Evolutionary conservation across 495 filamentous ascomycete genomes (phyloP).

Genomic region (Lophiotrema nucula): DNA sequence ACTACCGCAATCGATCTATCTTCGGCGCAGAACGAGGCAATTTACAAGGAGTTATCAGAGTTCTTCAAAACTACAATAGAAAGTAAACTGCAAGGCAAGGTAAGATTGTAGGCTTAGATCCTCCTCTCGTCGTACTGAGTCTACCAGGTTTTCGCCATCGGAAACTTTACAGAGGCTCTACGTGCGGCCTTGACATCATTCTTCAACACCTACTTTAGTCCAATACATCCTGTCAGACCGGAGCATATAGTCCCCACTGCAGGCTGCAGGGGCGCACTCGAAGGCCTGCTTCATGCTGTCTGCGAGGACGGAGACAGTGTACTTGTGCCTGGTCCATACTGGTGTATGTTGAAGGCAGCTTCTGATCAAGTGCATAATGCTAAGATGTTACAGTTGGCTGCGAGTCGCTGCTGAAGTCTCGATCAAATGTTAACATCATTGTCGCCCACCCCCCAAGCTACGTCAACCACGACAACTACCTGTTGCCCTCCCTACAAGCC

Average conservation of each 20-base stretch:
- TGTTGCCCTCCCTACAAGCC: slow-evolving; percentile 23
- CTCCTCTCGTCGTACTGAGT: too few species aligned
- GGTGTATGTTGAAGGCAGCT: slow-evolving; percentile 3
- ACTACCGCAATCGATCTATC: slow-evolving; percentile 17
- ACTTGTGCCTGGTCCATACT: slow-evolving; percentile 28
- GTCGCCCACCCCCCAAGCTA: slow-evolving; percentile 24
- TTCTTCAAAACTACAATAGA: slow-evolving; percentile 28
- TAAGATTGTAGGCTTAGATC: neutral
- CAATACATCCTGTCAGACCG: slow-evolving; percentile 10
- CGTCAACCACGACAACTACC: slow-evolving; percentile 27
- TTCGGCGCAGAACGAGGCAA: slow-evolving; percentile 19
- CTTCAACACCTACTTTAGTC: slow-evolving; percentile 22
- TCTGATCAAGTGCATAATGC: neutral
- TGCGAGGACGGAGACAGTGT: slow-evolving; percentile 31
- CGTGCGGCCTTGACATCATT: slow-evolving; percentile 20
- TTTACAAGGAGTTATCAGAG: slow-evolving; percentile 15
- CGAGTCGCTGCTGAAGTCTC: slow-evolving; percentile 12
- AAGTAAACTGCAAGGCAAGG: slow-evolving; percentile 2
- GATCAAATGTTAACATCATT: slow-evolving; percentile 25
- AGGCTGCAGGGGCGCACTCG: slow-evolving; percentile 20
- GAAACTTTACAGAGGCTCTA: slow-evolving; percentile 1
- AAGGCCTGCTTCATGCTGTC: slow-evolving; percentile 23
- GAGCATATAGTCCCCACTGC: slow-evolving; percentile 28
- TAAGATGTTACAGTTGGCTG: slow-evolving; percentile 14
- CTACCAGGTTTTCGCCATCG: slow-evolving; percentile 15